phyloP scores from a whole-genome alignment of 371 early-diverging fungal genomes.

The Nematocida homosporus region DNA sequence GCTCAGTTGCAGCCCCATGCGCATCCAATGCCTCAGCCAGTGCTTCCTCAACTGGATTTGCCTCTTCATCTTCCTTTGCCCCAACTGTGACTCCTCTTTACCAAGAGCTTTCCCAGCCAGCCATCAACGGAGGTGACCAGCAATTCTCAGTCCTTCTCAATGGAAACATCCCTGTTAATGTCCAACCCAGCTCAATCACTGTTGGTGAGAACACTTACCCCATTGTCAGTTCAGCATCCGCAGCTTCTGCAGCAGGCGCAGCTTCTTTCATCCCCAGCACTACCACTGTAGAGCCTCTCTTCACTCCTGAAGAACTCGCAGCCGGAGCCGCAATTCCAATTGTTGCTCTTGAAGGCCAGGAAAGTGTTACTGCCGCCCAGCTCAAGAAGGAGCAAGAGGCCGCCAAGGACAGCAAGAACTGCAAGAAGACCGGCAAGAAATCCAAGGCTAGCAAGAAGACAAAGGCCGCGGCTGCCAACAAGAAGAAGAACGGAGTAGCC shows the following conservation, averaged over 20 bases:
- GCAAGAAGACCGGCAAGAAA: slow-evolving; percentile 23
- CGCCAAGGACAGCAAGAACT: slow-evolving; percentile 2
- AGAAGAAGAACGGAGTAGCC: slow-evolving; percentile 56
- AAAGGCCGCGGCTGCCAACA: background rate
- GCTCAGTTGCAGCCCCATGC: background rate
- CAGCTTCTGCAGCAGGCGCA: background rate
- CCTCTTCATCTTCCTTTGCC: background rate
- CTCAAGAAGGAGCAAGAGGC: slow-evolving; percentile 47
- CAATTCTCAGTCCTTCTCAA: slow-evolving; percentile 41
- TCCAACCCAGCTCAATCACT: slow-evolving; percentile 33
- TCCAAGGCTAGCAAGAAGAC: slow-evolving; percentile 2
- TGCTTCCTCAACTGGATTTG: slow-evolving; percentile 3
- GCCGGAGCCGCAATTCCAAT: background rate
- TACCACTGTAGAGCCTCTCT: background rate
- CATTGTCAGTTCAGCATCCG: background rate
- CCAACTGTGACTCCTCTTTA: too few relatives aligned
- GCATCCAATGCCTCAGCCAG: background rate
- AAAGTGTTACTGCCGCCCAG: slow-evolving; percentile 34
- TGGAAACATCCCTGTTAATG: slow-evolving; percentile 46
- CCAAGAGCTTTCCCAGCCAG: background rate
- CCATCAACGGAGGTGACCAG: background rate
- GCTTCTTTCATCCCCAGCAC: too few relatives aligned
- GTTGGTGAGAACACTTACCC: slow-evolving; percentile 48
- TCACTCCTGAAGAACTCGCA: background rate
- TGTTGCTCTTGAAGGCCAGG: slow-evolving; percentile 2